Evolutionary conservation across 257 asterid genomes (phyloP), one percentile per base, ranked within the genome.

Genomic region (Osmanthus fragrans): DNA sequence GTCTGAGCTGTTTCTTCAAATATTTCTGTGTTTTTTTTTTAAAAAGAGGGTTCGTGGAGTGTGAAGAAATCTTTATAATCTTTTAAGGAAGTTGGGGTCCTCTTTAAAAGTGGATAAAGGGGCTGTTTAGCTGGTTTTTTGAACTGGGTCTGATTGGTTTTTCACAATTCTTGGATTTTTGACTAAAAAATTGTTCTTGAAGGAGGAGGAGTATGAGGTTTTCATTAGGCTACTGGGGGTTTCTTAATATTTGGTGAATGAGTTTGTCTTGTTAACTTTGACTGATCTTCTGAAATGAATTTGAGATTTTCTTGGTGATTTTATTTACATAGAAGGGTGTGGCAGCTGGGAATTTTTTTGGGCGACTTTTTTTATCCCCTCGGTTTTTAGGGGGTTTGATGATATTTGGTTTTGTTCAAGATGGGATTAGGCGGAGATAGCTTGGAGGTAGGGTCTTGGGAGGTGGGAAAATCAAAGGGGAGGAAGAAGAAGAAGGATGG

Each of bases 401-500:
- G 87, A 71, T 82, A 80, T 84, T 80, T 85, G 73, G 75, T 77
- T 79, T 84, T 70, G 76, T 67, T 71, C 81, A 82, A 86, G 83
- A 94, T 95, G 98, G 97, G 94, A 84, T 73, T 82, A 66, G 77
- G 81, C 65, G 85, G 80, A 69, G 88, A 82, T 58, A 84, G 78
- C 68, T 81, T 82, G 77, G 86, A 87, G 81, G 86, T 73, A 84
- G 87, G 84, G 74, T 81, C 88, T 83, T 87, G 88, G 93, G 83
- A 83, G 77, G 84, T 81, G 70, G 86, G 72, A 77, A 87, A 87
- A 81, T 77, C 86, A 33, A 85, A 85, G 83, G 86, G 84, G 73
- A 74, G 69, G 82, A 81, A 81, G 80, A 82, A 80, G 42, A 79
- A 82, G 70, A 80, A 32, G 34, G 34, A 83, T 76, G 86, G 60